A percentile compares a stretch with the other conserved stretches of the same genome.
These are phyloP conservation scores for Castanospermum australe DNA, from an alignment of 306 rosid species.

Conservation along the genomic window DNA sequence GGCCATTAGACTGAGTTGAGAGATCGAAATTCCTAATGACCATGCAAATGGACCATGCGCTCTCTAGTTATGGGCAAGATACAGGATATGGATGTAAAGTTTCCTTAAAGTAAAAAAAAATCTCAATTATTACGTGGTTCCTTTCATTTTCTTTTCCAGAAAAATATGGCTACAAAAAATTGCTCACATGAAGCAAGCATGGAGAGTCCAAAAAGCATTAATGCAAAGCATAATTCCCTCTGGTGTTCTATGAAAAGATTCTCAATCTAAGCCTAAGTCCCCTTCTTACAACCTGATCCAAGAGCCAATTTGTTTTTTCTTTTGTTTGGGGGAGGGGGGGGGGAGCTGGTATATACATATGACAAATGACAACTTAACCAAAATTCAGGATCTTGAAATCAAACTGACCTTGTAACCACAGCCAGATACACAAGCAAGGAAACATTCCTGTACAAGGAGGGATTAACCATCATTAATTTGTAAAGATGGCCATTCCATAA, in stretches of 20 bases:
- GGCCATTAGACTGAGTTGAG: background rate
- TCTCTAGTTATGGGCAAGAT: background rate
- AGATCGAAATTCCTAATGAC: background rate
- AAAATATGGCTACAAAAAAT: background rate
- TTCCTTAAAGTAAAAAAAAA: background rate
- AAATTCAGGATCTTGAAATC: background rate
- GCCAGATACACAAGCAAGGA: conserved; percentile 88
- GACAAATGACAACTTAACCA: background rate
- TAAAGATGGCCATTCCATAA: background rate
- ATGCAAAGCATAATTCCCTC: background rate
- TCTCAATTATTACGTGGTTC: background rate
- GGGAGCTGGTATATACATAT: background rate
- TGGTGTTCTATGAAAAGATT: background rate
- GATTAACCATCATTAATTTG: conserved; percentile 24
- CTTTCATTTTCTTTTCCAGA: background rate
- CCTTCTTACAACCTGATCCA: background rate
- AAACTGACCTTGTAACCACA: conserved; percentile 88
- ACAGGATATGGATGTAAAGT: background rate
- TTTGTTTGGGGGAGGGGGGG: background rate
- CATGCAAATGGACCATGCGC: background rate
- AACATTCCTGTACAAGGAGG: conserved; percentile 67
- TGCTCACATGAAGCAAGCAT: background rate
- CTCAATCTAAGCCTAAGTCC: background rate
- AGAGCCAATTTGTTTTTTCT: background rate
- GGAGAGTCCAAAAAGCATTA: background rate